Evolutionary conservation across 2,329 filamentous ascomycete genomes (phyloP).

Genomic region (Fusarium nisikadoi): DNA sequence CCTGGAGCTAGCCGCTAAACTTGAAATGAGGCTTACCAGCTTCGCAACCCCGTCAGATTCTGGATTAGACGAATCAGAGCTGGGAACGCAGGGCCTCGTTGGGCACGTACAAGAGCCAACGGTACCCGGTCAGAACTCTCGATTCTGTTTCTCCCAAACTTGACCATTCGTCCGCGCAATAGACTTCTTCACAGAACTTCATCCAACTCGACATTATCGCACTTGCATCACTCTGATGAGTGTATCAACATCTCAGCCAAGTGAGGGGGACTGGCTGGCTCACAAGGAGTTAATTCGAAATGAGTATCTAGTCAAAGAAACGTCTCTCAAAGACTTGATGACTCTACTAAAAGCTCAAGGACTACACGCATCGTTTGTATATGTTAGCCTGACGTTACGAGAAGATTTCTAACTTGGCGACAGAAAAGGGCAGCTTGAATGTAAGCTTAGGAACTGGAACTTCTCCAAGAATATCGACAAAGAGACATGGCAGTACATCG

Average conservation of each 20-base stretch:
- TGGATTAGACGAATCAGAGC: neutral
- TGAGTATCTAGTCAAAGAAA: neutral
- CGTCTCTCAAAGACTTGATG: rapidly evolving
- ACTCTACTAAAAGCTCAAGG: rapidly evolving
- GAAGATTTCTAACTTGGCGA: rapidly evolving
- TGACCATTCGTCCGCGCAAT: too few species aligned
- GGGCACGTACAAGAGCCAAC: neutral
- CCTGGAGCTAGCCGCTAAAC: rapidly evolving
- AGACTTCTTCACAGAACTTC: too few species aligned
- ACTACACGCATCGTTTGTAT: rapidly evolving
- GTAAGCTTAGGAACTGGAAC: rapidly evolving
- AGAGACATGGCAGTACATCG: neutral
- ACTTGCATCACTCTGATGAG: neutral
- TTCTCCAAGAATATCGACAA: rapidly evolving
- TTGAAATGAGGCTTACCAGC: rapidly evolving
- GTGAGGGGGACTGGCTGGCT: rapidly evolving
- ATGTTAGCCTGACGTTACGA: rapidly evolving
- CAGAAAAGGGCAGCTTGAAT: rapidly evolving
- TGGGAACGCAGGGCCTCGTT: rapidly evolving
- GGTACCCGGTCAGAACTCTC: rapidly evolving
- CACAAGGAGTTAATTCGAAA: rapidly evolving
- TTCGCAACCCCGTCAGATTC: neutral
- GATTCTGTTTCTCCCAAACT: rapidly evolving
- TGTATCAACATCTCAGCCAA: rapidly evolving
- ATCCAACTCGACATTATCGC: neutral